These are phyloP conservation scores for Fomitopsis schrenkii DNA, from an alignment of 1,284 basidiomycete species.

Conservation along the genomic window DNA sequence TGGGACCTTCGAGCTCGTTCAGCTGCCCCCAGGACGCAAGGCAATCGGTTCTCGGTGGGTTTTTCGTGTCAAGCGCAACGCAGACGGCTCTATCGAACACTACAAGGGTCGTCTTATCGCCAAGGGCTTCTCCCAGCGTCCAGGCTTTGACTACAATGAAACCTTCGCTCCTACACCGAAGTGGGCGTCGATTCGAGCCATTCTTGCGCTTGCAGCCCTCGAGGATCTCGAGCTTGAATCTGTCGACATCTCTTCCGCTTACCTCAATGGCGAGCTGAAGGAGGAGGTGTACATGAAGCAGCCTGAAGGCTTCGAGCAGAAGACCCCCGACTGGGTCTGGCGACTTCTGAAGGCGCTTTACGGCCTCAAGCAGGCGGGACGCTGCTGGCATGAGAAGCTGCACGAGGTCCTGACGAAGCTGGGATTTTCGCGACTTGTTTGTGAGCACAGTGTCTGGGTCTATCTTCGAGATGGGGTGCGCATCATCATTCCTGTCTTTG, in stretches of 20 bases:
- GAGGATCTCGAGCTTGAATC: slow-evolving; percentile 32
- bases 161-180: slow-evolving; percentile 35
- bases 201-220: slow-evolving; percentile 32
- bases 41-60: slow-evolving; percentile 26
- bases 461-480: slow-evolving; percentile 2
- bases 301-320: slow-evolving; percentile 27
- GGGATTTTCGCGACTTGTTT: slow-evolving; percentile 4
- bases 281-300: slow-evolving; percentile 37
- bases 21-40: slow-evolving; percentile 19
- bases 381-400: slow-evolving; percentile 14
- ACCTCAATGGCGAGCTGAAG: slow-evolving; percentile 34
- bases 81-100: slow-evolving; percentile 23
- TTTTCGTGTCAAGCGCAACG: slow-evolving; percentile 35
- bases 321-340: slow-evolving; percentile 26
- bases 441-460: slow-evolving; percentile 12
- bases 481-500: slow-evolving; percentile 15
- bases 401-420: slow-evolving; percentile 1
- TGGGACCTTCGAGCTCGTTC: too few relatives aligned
- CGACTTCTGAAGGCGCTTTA: slow-evolving; percentile 16
- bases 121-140: slow-evolving; percentile 36
- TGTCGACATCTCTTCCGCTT: slow-evolving; percentile 33
- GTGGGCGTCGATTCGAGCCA: slow-evolving; percentile 25
- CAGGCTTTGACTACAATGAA: slow-evolving; percentile 39
- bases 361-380: slow-evolving; percentile 19
- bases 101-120: slow-evolving; percentile 38